Percentiles rank a stretch among this genome's conserved stretches.
Evolutionary conservation across 768 basidiomycete genomes (phyloP).

Genomic region (Rubroboletus pulcherrimus): DNA sequence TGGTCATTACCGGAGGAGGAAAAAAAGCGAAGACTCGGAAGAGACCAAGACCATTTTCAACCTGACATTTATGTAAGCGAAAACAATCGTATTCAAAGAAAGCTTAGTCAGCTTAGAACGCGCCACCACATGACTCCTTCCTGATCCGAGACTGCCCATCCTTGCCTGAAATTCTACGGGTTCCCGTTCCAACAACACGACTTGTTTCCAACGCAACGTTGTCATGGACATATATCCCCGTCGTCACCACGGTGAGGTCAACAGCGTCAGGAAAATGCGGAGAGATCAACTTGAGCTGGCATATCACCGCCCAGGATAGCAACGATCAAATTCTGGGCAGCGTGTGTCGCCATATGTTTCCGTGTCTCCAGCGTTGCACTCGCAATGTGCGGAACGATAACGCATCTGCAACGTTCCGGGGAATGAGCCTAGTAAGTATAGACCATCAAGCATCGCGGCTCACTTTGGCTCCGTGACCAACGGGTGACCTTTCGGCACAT

Average conservation of each 20-base stretch:
- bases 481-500: slow-evolving; percentile 68
- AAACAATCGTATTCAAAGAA: neutral
- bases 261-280: slow-evolving; percentile 6
- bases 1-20: slow-evolving; percentile 58
- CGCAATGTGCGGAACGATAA: slow-evolving; percentile 87
- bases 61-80: neutral
- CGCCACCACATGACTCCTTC: neutral
- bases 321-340: slow-evolving; percentile 55
- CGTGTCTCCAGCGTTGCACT: slow-evolving; percentile 87
- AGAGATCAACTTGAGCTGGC: slow-evolving; percentile 48
- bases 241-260: neutral
- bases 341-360: slow-evolving; percentile 74
- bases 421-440: neutral
- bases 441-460: slow-evolving; percentile 12
- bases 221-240: neutral
- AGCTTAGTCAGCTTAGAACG: slow-evolving; percentile 12
- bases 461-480: slow-evolving; percentile 75
- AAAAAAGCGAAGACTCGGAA: neutral
- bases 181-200: neutral
- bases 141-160: neutral
- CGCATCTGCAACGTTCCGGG: slow-evolving; percentile 46
- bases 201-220: neutral
- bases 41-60: neutral
- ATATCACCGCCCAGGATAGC: slow-evolving; percentile 50
- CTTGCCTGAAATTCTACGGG: neutral